These are phyloP conservation scores for Leccinum subrobustum DNA, from an alignment of 1,284 basidiomycete genomes.

Conservation along the genomic window DNA sequence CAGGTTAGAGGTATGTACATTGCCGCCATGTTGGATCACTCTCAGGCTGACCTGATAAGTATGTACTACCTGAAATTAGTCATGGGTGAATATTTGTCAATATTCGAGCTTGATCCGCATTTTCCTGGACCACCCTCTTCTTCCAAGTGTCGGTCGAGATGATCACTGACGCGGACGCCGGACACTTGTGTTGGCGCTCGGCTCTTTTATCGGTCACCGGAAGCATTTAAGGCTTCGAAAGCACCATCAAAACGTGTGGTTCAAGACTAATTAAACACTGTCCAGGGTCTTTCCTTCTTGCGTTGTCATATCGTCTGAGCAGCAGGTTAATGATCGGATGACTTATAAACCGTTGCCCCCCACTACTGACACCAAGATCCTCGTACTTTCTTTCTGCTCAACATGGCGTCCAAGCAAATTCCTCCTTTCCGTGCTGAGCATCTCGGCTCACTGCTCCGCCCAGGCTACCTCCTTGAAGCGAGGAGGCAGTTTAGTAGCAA, in stretches of 20 bases:
- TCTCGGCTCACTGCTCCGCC: conserved; percentile 60
- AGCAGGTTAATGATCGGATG: not conserved
- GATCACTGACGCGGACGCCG: not conserved
- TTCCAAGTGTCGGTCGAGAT: not conserved
- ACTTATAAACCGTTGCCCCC: not conserved
- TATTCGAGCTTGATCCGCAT: too few relatives aligned
- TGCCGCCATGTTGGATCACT: too few relatives aligned
- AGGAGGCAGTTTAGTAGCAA: conserved; percentile 43
- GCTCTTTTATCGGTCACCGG: not conserved
- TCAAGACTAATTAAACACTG: not conserved
- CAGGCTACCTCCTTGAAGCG: conserved; percentile 47
- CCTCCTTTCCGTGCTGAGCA: conserved; percentile 58
- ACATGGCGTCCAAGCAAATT: conserved; percentile 17
- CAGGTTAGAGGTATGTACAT: too few relatives aligned
- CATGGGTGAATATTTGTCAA: too few relatives aligned
- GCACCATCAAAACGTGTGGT: not conserved
- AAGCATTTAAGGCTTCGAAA: too few relatives aligned
- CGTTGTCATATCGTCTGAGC: not conserved
- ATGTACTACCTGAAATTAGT: too few relatives aligned
- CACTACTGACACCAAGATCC: not conserved
- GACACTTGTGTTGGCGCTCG: not conserved
- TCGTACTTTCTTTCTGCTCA: not conserved
- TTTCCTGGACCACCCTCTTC: too few relatives aligned
- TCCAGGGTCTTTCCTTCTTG: not conserved
- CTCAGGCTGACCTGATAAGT: too few relatives aligned